phyloP scores from a whole-genome alignment of 176 grass and related monocot genomes.

The Otatea glauca region DNA sequence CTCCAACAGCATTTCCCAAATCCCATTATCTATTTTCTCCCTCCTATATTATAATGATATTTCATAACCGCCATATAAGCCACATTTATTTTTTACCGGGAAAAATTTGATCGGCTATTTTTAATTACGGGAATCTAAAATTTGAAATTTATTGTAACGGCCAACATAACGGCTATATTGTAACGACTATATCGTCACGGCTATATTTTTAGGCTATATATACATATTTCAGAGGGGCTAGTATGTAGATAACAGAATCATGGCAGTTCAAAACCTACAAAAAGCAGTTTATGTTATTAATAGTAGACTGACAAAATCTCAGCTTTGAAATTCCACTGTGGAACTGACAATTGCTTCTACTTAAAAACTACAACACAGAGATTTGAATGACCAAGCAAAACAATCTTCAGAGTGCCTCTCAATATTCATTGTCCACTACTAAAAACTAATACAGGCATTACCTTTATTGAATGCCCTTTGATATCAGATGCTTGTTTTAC shows the following conservation, averaged over 20 bases:
- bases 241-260: conserved; percentile 95
- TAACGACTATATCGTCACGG: too few relatives aligned
- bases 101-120: too few relatives aligned
- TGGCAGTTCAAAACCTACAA: conserved; percentile 95
- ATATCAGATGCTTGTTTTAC: conserved; percentile 85
- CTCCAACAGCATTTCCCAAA: too few relatives aligned
- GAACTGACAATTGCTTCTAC: conserved; percentile 10
- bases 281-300: not conserved
- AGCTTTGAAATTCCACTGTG: not conserved
- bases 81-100: too few relatives aligned
- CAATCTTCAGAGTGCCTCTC: not conserved
- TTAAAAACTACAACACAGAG: not conserved
- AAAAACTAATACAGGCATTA: conserved; percentile 30
- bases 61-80: too few relatives aligned
- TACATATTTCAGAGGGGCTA: conserved; percentile 86
- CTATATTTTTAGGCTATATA: too few relatives aligned
- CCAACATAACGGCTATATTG: too few relatives aligned
- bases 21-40: too few relatives aligned
- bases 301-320: not conserved
- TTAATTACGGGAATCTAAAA: too few relatives aligned
- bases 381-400: not conserved
- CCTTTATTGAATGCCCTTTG: conserved; percentile 96
- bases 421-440: not conserved
- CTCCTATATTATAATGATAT: too few relatives aligned
- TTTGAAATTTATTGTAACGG: too few relatives aligned